phyloP scores from a whole-genome alignment of 78 protist genomes.

The Salpingoeca rosetta region DNA sequence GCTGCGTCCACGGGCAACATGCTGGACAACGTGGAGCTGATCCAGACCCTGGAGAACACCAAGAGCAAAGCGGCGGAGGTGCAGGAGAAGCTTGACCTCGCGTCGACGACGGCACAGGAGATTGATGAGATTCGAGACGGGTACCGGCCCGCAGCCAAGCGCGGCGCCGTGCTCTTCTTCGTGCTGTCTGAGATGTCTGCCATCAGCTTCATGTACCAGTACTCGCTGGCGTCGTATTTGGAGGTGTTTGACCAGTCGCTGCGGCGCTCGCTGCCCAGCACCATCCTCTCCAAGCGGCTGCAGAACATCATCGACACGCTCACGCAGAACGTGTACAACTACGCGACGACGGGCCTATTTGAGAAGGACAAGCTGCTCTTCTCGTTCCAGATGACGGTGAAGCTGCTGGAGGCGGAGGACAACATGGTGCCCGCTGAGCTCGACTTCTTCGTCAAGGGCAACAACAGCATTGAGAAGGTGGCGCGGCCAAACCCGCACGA shows the following conservation, averaged over 20 bases:
- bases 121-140: constrained; percentile 39
- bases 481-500: constrained; percentile 6
- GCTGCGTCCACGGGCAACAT: constrained; percentile 56
- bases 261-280: not conserved
- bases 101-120: constrained; percentile 42
- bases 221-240: constrained; percentile 66
- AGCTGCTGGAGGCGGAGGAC: constrained; percentile 45
- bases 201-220: constrained; percentile 77
- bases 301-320: constrained; percentile 53
- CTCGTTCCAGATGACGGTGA: constrained; percentile 60
- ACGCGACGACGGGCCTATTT: constrained; percentile 71
- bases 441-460: constrained; percentile 80
- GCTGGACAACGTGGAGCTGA: constrained; percentile 74
- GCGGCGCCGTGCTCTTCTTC: constrained; percentile 83
- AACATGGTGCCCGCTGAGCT: constrained; percentile 23
- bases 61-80: constrained; percentile 62
- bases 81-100: constrained; percentile 46
- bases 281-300: constrained; percentile 44
- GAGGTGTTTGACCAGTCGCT: constrained; percentile 62
- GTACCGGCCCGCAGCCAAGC: constrained; percentile 70
- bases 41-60: constrained; percentile 64
- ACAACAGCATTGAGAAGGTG: constrained; percentile 33
- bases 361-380: constrained; percentile 73
- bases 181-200: constrained; percentile 44
- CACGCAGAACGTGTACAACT: constrained; percentile 58